Evolutionary conservation across 2,329 filamentous ascomycete genomes (phyloP).

Genomic region (Chrysoporthe austroafricana): DNA sequence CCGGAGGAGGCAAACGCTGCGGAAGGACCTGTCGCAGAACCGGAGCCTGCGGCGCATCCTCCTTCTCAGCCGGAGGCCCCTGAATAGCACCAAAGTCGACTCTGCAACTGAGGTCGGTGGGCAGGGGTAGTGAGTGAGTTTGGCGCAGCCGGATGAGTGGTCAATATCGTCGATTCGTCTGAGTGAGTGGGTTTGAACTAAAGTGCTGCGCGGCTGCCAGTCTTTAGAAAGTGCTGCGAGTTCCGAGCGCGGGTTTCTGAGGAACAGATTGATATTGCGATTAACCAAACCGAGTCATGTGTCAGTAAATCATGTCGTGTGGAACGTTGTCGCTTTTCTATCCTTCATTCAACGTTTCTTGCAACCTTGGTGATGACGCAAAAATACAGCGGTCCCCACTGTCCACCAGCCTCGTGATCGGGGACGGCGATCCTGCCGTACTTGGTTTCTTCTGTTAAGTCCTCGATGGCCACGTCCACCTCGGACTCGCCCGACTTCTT

Average conservation of each 20-base stretch:
- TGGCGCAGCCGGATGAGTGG: not conserved
- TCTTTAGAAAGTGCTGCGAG: not conserved
- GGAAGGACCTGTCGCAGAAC: not conserved
- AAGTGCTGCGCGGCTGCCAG: too few relatives aligned
- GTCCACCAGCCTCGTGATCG: conserved; percentile 39
- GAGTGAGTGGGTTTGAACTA: not conserved
- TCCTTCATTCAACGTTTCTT: conserved; percentile 11
- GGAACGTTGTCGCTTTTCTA: not conserved
- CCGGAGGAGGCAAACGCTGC: conserved; percentile 2
- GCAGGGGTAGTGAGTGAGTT: not conserved
- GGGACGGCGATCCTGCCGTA: conserved; percentile 45
- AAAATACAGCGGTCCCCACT: conserved; percentile 47
- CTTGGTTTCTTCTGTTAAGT: conserved; percentile 39
- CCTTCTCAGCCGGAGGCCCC: conserved; percentile 8
- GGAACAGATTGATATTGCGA: not conserved
- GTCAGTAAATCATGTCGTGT: not conserved
- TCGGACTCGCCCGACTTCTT: conserved; percentile 25
- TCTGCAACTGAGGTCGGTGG: not conserved
- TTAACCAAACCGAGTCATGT: not conserved
- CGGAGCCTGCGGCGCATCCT: conserved; percentile 11
- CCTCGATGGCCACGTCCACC: conserved; percentile 29
- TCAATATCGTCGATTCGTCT: not conserved
- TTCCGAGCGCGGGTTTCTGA: not conserved
- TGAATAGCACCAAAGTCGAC: not conserved
- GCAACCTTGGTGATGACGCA: conserved; percentile 41